phyloP scores from a whole-genome alignment of 2,329 filamentous ascomycete genomes.

The Harringtonia aguacate region DNA sequence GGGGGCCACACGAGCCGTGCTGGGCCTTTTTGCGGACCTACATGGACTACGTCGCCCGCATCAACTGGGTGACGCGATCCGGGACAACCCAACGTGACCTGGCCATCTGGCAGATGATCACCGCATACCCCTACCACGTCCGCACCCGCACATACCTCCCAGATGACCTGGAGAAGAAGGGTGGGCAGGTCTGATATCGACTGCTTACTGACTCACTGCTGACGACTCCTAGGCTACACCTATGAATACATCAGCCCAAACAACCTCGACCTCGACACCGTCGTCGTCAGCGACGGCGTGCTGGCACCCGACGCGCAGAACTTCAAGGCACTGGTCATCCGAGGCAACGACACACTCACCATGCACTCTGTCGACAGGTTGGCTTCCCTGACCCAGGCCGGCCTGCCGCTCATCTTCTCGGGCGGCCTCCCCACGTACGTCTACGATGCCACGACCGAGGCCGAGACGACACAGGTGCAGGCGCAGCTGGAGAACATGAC shows the following conservation, averaged over 20 bases:
- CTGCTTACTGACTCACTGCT: neutral
- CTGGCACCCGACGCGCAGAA: constrained; percentile 27
- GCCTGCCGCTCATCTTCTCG: constrained; percentile 30
- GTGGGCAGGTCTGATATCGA: constrained; percentile 1
- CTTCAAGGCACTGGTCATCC: constrained; percentile 31
- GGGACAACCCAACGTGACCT: constrained; percentile 29
- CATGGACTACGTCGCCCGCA: constrained; percentile 25
- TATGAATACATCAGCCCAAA: constrained; percentile 34
- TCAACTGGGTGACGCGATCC: constrained; percentile 24
- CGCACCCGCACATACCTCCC: neutral
- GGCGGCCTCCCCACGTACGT: constrained; percentile 18
- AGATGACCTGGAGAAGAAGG: constrained; percentile 4
- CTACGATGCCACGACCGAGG: constrained; percentile 10
- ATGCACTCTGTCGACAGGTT: constrained; percentile 20
- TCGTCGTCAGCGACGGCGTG: constrained; percentile 21
- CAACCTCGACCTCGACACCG: constrained; percentile 28
- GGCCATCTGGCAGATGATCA: constrained; percentile 24
- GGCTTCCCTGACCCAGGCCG: constrained; percentile 21
- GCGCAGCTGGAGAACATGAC: constrained; percentile 15
- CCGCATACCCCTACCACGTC: neutral
- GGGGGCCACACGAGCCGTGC: constrained; percentile 25
- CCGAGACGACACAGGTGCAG: constrained; percentile 4
- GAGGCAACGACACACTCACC: constrained; percentile 21
- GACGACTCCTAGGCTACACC: constrained; percentile 5
- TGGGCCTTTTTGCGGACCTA: constrained; percentile 28